Base-by-base conservation (phyloP, 306 rosid species). In the Bauhinia variegata region DNA sequence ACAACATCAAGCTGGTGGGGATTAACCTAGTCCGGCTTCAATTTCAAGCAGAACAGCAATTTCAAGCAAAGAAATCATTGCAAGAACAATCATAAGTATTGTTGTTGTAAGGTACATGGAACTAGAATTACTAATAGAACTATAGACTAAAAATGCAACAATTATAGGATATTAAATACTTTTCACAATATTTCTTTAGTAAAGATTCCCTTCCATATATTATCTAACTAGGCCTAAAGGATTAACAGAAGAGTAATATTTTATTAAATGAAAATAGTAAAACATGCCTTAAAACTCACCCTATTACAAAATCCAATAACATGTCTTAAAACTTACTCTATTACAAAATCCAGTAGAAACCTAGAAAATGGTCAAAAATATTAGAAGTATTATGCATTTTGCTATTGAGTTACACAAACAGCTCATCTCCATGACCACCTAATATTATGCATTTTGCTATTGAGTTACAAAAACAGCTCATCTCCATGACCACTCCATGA, bases 381-480 rank as follows among this genome's bases (percentile, higher is more conserved):
- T 9, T 33, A 34, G 11, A 78, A 61, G 28, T 15, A 36, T 23
- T 23, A 19, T 31, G 18, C 11, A 47, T 44, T 7, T 63, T 31
- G 2, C 28, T 23, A 23, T 23, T 23, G 28, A 2, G 28, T 23
- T 23, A 23, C 28, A 23, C 2, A 23, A 23, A 2, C 28, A 23
- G 28, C 28, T 23, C 28, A 23, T 23, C 60, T 36, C 15, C 18
- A 13, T 1, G 23, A 31, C n/a, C n/a, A n/a, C n/a, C n/a, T n/a
- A n/a, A n/a, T n/a, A n/a, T n/a, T n/a, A n/a, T n/a, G n/a, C n/a
- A n/a, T n/a, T n/a, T n/a, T n/a, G n/a, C n/a, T n/a, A n/a, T n/a
- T n/a, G n/a, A n/a, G 59, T 38, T 19, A 32, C 42, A 67, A 16
- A 47, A 30, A 11, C 72, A 70, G 34, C 38, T 18, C 13, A 70